Evolutionary conservation across 2,329 filamentous ascomycete genomes (phyloP).

Genomic region (Emergomyces africanus): DNA sequence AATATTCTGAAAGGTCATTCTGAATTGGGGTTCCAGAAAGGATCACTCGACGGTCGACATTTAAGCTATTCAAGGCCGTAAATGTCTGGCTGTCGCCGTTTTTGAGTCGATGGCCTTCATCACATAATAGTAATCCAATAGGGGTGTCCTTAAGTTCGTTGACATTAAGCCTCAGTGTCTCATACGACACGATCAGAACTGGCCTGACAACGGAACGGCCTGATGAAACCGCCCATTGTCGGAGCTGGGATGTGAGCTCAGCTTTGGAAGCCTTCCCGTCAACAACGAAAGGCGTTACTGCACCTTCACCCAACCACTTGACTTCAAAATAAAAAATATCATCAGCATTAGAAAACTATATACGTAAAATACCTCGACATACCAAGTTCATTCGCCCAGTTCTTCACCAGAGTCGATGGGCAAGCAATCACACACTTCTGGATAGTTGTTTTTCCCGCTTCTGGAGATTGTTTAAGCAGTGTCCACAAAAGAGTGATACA

Average conservation of each 20-base stretch:
- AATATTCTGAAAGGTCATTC: constrained; percentile 97
- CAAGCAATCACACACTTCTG: constrained; percentile 96
- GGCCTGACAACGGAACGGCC: constrained; percentile 84
- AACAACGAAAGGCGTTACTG: constrained; percentile 85
- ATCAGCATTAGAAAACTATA: background rate
- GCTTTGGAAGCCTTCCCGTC: constrained; percentile 95
- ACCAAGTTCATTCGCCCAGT: constrained; percentile 89
- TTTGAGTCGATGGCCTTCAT: constrained; percentile 92
- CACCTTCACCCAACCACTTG: constrained; percentile 91
- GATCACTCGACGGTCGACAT: constrained; percentile 85
- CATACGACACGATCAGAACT: constrained; percentile 95
- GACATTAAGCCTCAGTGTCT: constrained; percentile 82
- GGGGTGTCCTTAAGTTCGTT: constrained; percentile 80
- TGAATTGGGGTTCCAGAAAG: constrained; percentile 95
- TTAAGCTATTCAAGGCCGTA: constrained; percentile 74
- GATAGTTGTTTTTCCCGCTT: constrained; percentile 86
- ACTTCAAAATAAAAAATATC: constrained; percentile 34
- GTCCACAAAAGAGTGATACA: constrained; percentile 98
- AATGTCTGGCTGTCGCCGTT: constrained; percentile 96
- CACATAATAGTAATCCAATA: constrained; percentile 86
- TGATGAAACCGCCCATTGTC: constrained; percentile 86
- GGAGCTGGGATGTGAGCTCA: constrained; percentile 76
- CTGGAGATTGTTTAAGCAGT: constrained; percentile 83
- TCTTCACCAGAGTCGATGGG: constrained; percentile 88
- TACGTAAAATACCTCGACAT: constrained; percentile 7